A percentile compares a stretch with the other conserved stretches of the same genome.
These are phyloP conservation scores for Penicillium lividum DNA, from an alignment of 495 filamentous ascomycete genomes.

Conservation along the genomic window DNA sequence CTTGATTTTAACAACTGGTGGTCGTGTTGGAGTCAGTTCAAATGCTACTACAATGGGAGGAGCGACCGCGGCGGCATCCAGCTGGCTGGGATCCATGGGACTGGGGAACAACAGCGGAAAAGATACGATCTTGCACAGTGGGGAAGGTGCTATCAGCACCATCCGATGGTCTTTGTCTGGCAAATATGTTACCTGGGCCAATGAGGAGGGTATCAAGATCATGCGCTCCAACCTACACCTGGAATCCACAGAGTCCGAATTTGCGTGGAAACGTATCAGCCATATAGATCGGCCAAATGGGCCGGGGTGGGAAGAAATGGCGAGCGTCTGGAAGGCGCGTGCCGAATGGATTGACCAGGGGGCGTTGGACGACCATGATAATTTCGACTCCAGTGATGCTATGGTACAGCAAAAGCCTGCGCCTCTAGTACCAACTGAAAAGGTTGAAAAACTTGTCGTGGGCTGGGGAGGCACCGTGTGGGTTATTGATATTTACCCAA, in stretches of 20 bases:
- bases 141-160: slow-evolving; percentile 85
- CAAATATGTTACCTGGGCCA: slow-evolving; percentile 89
- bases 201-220: slow-evolving; percentile 94
- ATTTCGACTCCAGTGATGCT: slow-evolving; percentile 47
- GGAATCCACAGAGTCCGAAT: slow-evolving; percentile 72
- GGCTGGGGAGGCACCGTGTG: slow-evolving; percentile 96
- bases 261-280: slow-evolving; percentile 93
- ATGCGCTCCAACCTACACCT: slow-evolving; percentile 89
- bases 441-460: slow-evolving; percentile 78
- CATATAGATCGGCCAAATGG: slow-evolving; percentile 83
- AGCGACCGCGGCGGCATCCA: slow-evolving; percentile 77
- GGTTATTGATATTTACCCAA: slow-evolving; percentile 88
- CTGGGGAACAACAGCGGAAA: slow-evolving; percentile 75
- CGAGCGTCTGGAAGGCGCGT: slow-evolving; percentile 86
- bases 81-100: slow-evolving; percentile 87
- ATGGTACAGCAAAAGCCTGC: slow-evolving; percentile 20
- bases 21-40: slow-evolving; percentile 71
- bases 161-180: slow-evolving; percentile 93
- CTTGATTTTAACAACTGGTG: slow-evolving; percentile 84
- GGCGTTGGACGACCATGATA: slow-evolving; percentile 62
- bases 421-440: slow-evolving; percentile 30
- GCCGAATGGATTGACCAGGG: slow-evolving; percentile 90
- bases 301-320: slow-evolving; percentile 90
- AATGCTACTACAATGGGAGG: slow-evolving; percentile 79
- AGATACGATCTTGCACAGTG: slow-evolving; percentile 86